A percentile compares a stretch with the other conserved stretches of the same genome.
Evolutionary conservation across 106 monocot species (phyloP).

Genomic region (Apostasia shenzhenica): DNA sequence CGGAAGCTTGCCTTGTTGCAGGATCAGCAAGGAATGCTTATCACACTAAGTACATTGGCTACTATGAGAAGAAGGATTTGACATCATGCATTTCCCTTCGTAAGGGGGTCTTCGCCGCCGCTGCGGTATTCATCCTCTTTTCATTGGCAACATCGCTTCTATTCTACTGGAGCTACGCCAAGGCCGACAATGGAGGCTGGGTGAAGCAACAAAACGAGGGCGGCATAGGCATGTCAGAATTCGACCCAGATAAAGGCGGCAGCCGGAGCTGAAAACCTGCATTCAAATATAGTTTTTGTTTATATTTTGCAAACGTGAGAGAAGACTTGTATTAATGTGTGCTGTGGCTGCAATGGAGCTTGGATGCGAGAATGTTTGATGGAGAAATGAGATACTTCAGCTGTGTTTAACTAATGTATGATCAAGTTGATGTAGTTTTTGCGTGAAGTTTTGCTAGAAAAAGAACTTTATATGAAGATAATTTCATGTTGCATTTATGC

Average conservation of each 20-base stretch:
- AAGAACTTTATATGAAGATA: too few relatives aligned
- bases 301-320: not conserved
- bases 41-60: slow-evolving; percentile 86
- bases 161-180: slow-evolving; percentile 61
- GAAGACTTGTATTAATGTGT: not conserved
- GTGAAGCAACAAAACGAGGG: slow-evolving; percentile 72
- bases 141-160: slow-evolving; percentile 35
- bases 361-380: not conserved
- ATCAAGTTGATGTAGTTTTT: too few relatives aligned
- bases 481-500: too few relatives aligned
- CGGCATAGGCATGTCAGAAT: slow-evolving; percentile 65
- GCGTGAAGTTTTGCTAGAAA: too few relatives aligned
- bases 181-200: slow-evolving; percentile 56
- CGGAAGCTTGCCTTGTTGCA: slow-evolving; percentile 77
- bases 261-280: slow-evolving; percentile 1
- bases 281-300: not conserved
- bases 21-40: slow-evolving; percentile 96
- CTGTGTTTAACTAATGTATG: too few relatives aligned
- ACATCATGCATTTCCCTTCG: slow-evolving; percentile 56
- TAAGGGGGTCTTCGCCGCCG: slow-evolving; percentile 83
- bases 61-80: slow-evolving; percentile 61
- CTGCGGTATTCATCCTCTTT: slow-evolving; percentile 63
- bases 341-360: not conserved
- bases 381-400: too few relatives aligned
- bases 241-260: slow-evolving; percentile 26